A percentile compares a stretch with the other conserved stretches of the same genome.
Evolutionary conservation across 2,329 filamentous ascomycete species (phyloP).

Genomic region (Beauveria pseudobassiana): DNA sequence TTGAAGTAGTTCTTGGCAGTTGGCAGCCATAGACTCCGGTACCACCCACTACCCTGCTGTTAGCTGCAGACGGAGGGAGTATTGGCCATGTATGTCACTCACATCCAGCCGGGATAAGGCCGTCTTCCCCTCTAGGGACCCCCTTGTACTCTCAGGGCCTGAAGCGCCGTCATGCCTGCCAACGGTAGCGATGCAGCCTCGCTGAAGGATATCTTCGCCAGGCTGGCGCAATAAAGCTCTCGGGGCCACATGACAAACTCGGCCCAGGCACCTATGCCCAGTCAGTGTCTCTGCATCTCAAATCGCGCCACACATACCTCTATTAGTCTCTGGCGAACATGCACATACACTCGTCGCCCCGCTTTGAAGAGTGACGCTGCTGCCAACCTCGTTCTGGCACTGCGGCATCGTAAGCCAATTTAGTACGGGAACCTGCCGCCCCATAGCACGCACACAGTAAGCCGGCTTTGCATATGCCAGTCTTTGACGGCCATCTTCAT

Average conservation of each 20-base stretch:
- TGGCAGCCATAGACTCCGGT: conserved; percentile 26
- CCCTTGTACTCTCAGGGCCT: conserved; percentile 28
- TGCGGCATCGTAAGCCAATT: conserved; percentile 2
- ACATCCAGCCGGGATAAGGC: conserved; percentile 20
- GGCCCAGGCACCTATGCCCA: conserved; percentile 25
- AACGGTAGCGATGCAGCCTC: conserved; percentile 37
- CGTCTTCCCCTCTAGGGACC: conserved; percentile 30
- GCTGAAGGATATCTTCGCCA: conserved; percentile 28
- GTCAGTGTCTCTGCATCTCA: background rate
- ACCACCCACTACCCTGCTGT: conserved; percentile 15
- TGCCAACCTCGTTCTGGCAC: background rate
- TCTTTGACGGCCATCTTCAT: conserved; percentile 26
- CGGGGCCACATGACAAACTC: conserved; percentile 28
- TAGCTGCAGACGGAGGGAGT: background rate
- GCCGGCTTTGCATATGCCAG: background rate
- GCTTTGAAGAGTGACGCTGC: background rate
- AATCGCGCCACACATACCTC: conserved; percentile 12
- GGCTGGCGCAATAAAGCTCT: conserved; percentile 30
- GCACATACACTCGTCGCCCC: conserved; percentile 15
- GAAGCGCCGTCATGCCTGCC: conserved; percentile 32
- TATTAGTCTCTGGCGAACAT: conserved; percentile 16
- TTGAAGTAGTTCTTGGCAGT: conserved; percentile 34
- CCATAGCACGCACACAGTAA: no score
- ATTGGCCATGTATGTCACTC: conserved; percentile 6
- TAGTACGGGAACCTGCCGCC: conserved; percentile 9